Evolutionary conservation across 495 filamentous ascomycete species (phyloP), one percentile per base, ranked within the genome.

Genomic region (Xylaria longipes): DNA sequence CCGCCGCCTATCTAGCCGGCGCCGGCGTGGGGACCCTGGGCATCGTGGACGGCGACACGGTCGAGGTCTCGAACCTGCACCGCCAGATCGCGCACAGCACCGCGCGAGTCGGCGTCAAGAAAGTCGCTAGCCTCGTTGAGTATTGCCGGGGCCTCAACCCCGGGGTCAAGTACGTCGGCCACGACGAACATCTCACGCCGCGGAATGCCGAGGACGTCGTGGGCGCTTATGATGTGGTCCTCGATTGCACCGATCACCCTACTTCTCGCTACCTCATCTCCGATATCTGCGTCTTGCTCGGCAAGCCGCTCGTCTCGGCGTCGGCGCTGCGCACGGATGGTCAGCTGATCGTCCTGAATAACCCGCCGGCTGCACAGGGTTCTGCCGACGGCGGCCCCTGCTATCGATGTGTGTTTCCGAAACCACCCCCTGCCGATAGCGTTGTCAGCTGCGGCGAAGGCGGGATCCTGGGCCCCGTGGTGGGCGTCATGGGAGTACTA

Each of bases 171-270:
- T 94, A 94, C 79, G 76, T 85, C 48, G 75, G 89, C 2, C 83
- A 97, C 77, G 74, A 76, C 17, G 82, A 82, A 39, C 90, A 91
- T 69, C 84, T 97, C 31, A 85, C 84, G 0, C 86, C 92, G 0
- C 78, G 87, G 70, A 91, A 88, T 60, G 92, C 93, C 0, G 82
- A 89, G 11, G 75, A 84, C 20, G 89, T 90, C 48, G 90, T 95
- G 66, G 65, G 80, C 0, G 71, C 80, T 3, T 98, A 97, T 78
- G 94, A 98, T 75, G 73, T 97, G 6, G 88, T 98, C 33, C 87
- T 99, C 37, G 96, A 99, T 80, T 99, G 96, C 76, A 97, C 94
- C 5, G 96, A 99, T 80, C 93, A 93, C 68, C 96, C 95, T 0
- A 91, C 91, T 6, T 91, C 94, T 0, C 93, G 96, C 48, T 98